phyloP scores from a whole-genome alignment of 2,329 filamentous ascomycete genomes.

The Decorospora gaudefroyi region DNA sequence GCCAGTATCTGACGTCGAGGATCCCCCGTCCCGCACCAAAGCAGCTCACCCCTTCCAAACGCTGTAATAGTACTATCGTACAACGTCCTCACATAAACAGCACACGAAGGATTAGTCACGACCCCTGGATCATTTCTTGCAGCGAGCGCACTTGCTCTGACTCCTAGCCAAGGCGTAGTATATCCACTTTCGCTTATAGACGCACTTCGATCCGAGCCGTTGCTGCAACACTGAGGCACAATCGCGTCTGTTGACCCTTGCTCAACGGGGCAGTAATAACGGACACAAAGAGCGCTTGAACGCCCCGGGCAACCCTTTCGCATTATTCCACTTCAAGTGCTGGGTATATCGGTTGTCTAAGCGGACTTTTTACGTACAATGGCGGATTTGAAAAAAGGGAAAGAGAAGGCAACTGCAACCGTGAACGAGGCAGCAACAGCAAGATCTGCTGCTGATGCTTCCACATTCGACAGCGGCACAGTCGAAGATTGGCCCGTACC shows the following conservation, averaged over 20 bases:
- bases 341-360: no score
- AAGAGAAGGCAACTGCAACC: slow-evolving; percentile 3
- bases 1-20: no score
- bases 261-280: no score
- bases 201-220: slow-evolving; percentile 4
- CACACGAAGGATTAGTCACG: no score
- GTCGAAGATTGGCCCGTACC: not conserved
- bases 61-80: no score
- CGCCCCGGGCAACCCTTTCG: not conserved
- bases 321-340: not conserved
- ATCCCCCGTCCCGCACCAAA: no score
- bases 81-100: no score
- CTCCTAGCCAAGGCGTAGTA: not conserved
- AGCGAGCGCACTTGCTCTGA: no score
- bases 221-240: slow-evolving; percentile 7
- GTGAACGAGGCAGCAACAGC: not conserved
- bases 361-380: not conserved
- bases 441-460: not conserved
- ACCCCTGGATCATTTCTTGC: no score
- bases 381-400: slow-evolving; percentile 5
- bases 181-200: slow-evolving; percentile 7
- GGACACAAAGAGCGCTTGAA: not conserved
- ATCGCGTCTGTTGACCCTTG: slow-evolving; percentile 2
- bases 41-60: no score
- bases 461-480: not conserved